Base-by-base conservation (phyloP, 495 filamentous ascomycete genomes). In the Penicillium soppii region DNA sequence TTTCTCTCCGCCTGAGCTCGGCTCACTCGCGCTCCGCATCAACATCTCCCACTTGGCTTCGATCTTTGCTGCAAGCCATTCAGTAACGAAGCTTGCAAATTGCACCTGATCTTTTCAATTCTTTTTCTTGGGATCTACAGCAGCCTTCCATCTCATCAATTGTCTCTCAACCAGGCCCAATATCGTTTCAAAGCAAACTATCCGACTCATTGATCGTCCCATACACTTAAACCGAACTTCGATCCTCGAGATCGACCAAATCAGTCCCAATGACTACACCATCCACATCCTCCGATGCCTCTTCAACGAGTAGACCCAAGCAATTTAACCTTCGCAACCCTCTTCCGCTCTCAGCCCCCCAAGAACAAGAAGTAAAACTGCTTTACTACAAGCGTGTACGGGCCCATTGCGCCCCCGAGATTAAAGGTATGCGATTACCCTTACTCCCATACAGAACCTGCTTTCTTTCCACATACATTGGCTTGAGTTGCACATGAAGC, bases 311-410 rank as follows among this genome's bases (percentile, higher is more conserved):
- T 16, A 17, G 56, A 32, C 41, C 59, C 10, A 41, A 50, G 12
- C 66, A 70, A 58, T 69, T 72, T 53, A 76, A 75, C 56, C 65
- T 77, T 54, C 81, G 83, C 57, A 96, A 95, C 65, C 94, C 94
- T 2, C 73, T 96, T 39, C 94, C 95, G n/a, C 81, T 98, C 41
- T 95, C 92, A 39, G 85, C 95, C 5, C 76, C 86, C 7, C 94
- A 98, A 67, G 94, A 98, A 73, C 78, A 85, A 30, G 89, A 96
- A 75, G 91, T 98, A 38, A 82, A 90, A 43, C 86, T 95, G 56
- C 69, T 97, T 22, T 98, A 91, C 67, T 87, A 97, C 73, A 89
- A 88, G 61, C 81, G 89, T 23, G 95, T 97, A 51, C 78, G 94
- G 33, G 74, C 70, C 1, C 73, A 83, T 50, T 98, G 94, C 70